Percentiles rank a stretch among this genome's conserved stretches.
These are phyloP conservation scores for Fraxinus nigra DNA, from an alignment of 305 asterid species.

Conservation along the genomic window DNA sequence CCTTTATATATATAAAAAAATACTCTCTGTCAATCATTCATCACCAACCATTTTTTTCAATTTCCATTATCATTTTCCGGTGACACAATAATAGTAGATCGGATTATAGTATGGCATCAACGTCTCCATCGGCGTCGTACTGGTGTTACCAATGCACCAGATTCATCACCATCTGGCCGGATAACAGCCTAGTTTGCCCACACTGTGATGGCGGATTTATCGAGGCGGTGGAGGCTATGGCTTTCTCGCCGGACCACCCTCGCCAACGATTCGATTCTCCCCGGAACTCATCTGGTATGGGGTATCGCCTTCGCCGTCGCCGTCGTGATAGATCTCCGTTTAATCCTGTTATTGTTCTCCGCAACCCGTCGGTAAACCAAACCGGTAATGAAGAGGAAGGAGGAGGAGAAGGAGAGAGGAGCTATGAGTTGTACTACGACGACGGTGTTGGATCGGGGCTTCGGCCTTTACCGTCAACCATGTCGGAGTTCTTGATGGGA, in stretches of 20 bases:
- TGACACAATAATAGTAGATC: slow-evolving; percentile 11
- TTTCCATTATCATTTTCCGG: not conserved
- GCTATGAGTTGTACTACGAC: slow-evolving; percentile 61
- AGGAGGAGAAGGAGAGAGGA: slow-evolving; percentile 26
- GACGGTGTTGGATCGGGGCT: slow-evolving; percentile 66
- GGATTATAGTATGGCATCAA: slow-evolving; percentile 24
- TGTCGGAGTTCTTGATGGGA: slow-evolving; percentile 70
- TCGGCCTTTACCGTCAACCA: slow-evolving; percentile 55
- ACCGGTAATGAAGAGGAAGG: slow-evolving; percentile 23
- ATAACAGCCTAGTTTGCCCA: slow-evolving; percentile 50
- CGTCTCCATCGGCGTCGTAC: slow-evolving; percentile 40
- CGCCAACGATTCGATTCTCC: slow-evolving; percentile 21
- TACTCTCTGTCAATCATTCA: not conserved
- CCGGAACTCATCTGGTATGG: slow-evolving; percentile 1
- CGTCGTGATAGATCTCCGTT: slow-evolving; percentile 48
- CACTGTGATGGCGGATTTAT: slow-evolving; percentile 68
- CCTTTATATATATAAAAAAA: not conserved
- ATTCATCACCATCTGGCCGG: slow-evolving; percentile 41
- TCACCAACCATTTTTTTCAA: not conserved
- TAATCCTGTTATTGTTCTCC: slow-evolving; percentile 63
- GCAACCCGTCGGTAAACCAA: slow-evolving; percentile 35
- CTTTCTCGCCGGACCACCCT: slow-evolving; percentile 44
- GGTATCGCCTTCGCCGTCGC: slow-evolving; percentile 34
- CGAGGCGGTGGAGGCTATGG: slow-evolving; percentile 51
- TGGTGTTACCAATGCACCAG: slow-evolving; percentile 78